A percentile compares a stretch with the other conserved stretches of the same genome.
These are phyloP conservation scores for Fremontodendron californicum DNA, from an alignment of 345 rosid genomes.

Conservation along the genomic window DNA sequence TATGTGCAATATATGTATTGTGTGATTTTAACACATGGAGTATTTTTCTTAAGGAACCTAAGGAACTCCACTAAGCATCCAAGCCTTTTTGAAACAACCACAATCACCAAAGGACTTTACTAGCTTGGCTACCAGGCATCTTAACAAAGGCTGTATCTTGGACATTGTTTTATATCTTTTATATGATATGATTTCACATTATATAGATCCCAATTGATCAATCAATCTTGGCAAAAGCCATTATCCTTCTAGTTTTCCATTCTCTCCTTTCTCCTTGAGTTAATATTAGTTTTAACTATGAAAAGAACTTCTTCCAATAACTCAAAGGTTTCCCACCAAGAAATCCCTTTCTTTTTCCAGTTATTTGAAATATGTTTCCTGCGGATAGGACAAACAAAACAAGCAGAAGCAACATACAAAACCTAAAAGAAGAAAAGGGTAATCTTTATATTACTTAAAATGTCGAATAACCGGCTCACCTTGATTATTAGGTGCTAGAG, in stretches of 20 bases:
- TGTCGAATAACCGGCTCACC: constrained; percentile 23
- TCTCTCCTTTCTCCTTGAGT: not conserved
- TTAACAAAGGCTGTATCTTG: not conserved
- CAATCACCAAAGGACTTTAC: not conserved
- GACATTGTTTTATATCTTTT: not conserved
- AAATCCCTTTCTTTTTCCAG: not conserved
- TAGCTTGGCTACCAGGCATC: not conserved
- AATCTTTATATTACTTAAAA: not conserved
- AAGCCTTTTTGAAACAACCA: not conserved
- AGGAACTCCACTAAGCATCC: not conserved
- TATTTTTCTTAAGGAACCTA: not conserved
- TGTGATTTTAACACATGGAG: not conserved
- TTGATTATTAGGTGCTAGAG: constrained; percentile 14
- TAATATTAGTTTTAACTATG: not conserved
- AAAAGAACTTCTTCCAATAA: not conserved
- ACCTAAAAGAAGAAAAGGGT: not conserved
- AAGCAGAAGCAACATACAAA: not conserved
- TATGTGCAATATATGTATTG: not conserved
- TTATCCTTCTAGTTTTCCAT: not conserved
- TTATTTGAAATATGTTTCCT: not conserved
- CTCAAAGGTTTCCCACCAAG: not conserved
- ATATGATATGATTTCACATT: not conserved
- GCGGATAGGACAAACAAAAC: not conserved
- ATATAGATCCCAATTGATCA: not conserved
- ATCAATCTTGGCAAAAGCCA: not conserved